phyloP scores from a whole-genome alignment of 164 flowering plant species.

The Paratinospora sagittata region DNA sequence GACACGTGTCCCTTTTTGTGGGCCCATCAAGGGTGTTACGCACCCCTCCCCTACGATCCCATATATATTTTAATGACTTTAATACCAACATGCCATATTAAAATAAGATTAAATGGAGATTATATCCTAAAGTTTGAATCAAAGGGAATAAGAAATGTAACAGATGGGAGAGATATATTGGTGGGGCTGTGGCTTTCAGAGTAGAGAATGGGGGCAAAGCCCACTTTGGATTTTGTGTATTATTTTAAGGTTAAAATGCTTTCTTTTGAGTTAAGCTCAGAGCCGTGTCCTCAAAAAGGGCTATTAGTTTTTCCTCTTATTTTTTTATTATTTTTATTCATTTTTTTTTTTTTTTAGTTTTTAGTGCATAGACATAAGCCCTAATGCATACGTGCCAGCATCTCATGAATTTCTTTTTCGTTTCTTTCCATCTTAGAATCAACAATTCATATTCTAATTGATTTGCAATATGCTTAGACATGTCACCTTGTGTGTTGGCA shows the following conservation, averaged over 20 bases:
- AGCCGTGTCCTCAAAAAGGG: conserved; percentile 6
- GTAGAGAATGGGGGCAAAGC: conserved; percentile 30
- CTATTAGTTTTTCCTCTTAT: not conserved
- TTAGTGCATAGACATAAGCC: conserved; percentile 28
- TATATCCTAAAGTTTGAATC: not conserved
- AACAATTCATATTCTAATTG: conserved; percentile 13
- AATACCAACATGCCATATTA: conserved; percentile 26
- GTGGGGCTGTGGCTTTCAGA: conserved; percentile 31
- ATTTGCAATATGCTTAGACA: conserved; percentile 14
- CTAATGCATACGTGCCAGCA: conserved; percentile 34
- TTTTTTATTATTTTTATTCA: too few species aligned
- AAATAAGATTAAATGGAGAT: not conserved
- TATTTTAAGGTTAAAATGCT: conserved; percentile 16
- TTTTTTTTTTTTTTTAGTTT: not conserved
- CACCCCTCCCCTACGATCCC: not conserved
- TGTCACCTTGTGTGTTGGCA: conserved; percentile 40
- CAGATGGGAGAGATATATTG: conserved; percentile 33
- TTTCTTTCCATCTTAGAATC: conserved; percentile 23
- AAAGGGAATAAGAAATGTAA: conserved; percentile 20
- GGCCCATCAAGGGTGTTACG: too few species aligned
- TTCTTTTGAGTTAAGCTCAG: conserved; percentile 10
- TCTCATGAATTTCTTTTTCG: conserved; percentile 7
- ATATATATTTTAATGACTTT: not conserved
- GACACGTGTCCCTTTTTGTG: conserved; percentile 26
- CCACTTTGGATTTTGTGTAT: conserved; percentile 25